Evolutionary conservation across 805 yeast genomes (phyloP).

Genomic region (Kurtzmaniella cleridarum): DNA sequence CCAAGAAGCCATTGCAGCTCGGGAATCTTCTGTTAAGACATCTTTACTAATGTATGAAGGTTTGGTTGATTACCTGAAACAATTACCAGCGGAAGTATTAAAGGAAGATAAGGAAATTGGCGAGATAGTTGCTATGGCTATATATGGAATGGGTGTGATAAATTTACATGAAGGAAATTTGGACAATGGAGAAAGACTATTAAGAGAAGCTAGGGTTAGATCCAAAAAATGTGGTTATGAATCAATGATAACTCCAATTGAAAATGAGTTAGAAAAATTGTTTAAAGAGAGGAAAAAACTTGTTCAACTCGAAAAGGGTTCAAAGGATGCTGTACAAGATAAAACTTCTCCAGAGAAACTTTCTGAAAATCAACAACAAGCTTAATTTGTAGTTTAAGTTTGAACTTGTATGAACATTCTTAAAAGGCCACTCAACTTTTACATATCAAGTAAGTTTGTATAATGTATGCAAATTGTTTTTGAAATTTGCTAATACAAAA

Average conservation of each 20-base stretch:
- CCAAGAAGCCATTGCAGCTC: conserved; percentile 23
- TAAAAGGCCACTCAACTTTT: too few relatives aligned
- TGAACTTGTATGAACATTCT: too few relatives aligned
- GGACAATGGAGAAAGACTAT: conserved; percentile 51
- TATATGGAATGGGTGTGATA: conserved; percentile 82
- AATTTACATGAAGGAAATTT: conserved; percentile 54
- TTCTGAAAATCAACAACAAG: too few relatives aligned
- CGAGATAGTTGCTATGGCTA: conserved; percentile 72
- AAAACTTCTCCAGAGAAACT: too few relatives aligned
- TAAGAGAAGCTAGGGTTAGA: conserved; percentile 65
- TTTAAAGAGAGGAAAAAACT: conserved; percentile 25
- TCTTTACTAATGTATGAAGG: conserved; percentile 18
- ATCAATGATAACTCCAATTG: conserved; percentile 59
- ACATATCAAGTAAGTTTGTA: too few relatives aligned
- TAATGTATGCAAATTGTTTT: too few relatives aligned
- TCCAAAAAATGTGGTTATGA: conserved; percentile 63
- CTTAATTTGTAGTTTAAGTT: too few relatives aligned
- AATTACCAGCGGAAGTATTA: conserved; percentile 21
- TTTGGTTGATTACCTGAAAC: conserved; percentile 27
- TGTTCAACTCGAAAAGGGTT: conserved; percentile 3
- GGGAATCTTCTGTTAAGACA: too few relatives aligned
- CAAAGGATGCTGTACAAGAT: too few relatives aligned
- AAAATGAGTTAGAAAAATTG: conserved; percentile 57
- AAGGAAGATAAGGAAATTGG: conserved; percentile 29
- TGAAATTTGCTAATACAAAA: too few relatives aligned